Conservation (phyloP, 257 asterid species). For the Solanum dulcamara region DNA sequence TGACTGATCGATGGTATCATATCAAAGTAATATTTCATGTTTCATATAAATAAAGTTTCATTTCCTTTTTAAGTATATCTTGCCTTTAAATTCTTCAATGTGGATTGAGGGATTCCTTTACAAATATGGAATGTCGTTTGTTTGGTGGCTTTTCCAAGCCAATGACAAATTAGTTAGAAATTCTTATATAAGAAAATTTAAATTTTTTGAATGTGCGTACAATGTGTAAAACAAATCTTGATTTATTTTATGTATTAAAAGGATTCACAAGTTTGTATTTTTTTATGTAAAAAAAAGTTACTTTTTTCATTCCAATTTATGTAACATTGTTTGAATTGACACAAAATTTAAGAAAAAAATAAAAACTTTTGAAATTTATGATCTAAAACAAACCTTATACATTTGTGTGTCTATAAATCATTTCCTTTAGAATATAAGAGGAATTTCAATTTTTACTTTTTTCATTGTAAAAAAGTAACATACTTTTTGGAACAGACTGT, state of each 20-base stretch:
- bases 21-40: not conserved
- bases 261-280: not conserved
- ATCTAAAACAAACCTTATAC: not conserved
- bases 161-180: not conserved
- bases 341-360: rapidly evolving
- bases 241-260: not conserved
- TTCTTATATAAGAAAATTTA: not conserved
- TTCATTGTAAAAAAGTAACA: no score
- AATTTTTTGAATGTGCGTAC: no score
- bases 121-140: conserved; percentile 30
- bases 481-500: no score
- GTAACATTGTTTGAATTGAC: no score
- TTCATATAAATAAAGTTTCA: not conserved
- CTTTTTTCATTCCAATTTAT: no score
- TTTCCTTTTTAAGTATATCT: conserved; percentile 5
- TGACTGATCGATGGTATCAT: not conserved
- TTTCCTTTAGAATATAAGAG: no score
- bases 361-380: rapidly evolving
- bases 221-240: not conserved
- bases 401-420: rapidly evolving
- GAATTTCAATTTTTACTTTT: no score
- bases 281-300: no score
- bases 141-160: conserved; percentile 1
- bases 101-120: conserved; percentile 13
- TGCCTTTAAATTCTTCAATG: conserved; percentile 5